Evolutionary conservation across 805 yeast genomes (phyloP), one percentile per base, ranked within the genome.

Genomic region (Suhomyces prunicola): DNA sequence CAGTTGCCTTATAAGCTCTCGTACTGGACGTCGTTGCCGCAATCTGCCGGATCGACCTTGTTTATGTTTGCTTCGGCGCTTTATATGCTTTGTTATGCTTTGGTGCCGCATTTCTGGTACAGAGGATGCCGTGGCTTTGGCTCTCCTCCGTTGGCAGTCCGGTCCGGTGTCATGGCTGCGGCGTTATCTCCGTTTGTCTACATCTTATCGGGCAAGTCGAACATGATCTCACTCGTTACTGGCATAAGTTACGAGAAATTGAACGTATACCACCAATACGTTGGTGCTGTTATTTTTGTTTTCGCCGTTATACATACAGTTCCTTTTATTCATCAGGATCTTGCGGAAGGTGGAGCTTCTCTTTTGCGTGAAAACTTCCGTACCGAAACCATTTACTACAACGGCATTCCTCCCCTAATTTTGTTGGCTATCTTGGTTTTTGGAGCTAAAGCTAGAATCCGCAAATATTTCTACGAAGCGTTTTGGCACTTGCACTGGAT

Each of bases 231-330:
- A 10, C 62, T 69, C 4, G 55, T 80, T 10, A 80, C 86, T 0
- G 86, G 86, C 10, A 69, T 82, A 15, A 71, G 82, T 44, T 82
- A 83, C 60, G 86, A 83, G 57, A 81, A 79, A 60, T 60, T 83
- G 50, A 82, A 82, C 58, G 69, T 71, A 24, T 69, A 74, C 53
- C 87, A 83, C 57, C 82, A 81, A 55, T 78, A 75, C 67, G 72
- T 72, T 1, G 77, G 81, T 0, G 66, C 78, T 6, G 63, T 71
- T 6, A 70, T 75, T 17, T 67, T 77, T 24, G 64, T 80, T 2
- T 68, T 82, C 12, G 69, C 78, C 0, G 51, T 81, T 57, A 72
- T 81, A 17, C 87, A 83, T 59, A 71, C 80, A 1, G 65, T 80
- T 46, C 84, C 86, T 2, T 82, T 80, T 59, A 66, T 77, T 24